A percentile compares a stretch with the other conserved stretches of the same genome.
Evolutionary conservation across 2,329 filamentous ascomycete species (phyloP).

Genomic region (Coleophoma eucalyptorum): DNA sequence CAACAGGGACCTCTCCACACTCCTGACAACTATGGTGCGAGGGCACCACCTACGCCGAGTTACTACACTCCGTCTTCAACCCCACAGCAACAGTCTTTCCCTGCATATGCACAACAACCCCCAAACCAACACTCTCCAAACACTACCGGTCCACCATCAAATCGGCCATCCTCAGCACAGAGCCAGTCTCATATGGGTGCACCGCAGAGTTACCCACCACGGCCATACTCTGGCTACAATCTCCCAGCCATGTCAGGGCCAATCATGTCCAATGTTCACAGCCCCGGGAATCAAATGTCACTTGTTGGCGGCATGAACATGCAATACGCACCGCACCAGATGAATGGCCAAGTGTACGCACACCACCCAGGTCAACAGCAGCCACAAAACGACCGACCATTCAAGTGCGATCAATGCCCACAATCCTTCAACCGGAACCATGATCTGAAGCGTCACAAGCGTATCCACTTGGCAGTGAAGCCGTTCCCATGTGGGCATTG

Average conservation of each 20-base stretch:
- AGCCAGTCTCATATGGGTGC: constrained; percentile 47
- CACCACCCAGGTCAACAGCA: constrained; percentile 44
- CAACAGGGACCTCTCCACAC: constrained; percentile 52
- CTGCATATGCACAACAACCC: constrained; percentile 45
- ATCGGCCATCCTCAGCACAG: constrained; percentile 30
- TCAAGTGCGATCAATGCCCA: constrained; percentile 89
- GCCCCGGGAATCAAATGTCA: constrained; percentile 67
- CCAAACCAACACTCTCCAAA: constrained; percentile 40
- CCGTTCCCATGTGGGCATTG: constrained; percentile 89
- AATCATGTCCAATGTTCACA: constrained; percentile 76
- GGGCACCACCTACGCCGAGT: constrained; percentile 53
- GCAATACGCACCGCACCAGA: constrained; percentile 50
- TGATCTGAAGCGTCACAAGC: constrained; percentile 91
- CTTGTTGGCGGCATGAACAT: constrained; percentile 51
- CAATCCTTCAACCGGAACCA: constrained; percentile 97
- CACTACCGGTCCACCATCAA: constrained; percentile 31
- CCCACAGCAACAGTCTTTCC: constrained; percentile 41
- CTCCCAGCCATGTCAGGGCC: constrained; percentile 61
- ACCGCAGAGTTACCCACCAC: constrained; percentile 45
- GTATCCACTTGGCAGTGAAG: constrained; percentile 93
- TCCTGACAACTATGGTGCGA: constrained; percentile 50
- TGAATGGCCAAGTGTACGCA: constrained; percentile 51
- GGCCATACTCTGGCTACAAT: constrained; percentile 47
- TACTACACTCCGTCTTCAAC: constrained; percentile 52
- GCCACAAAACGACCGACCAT: constrained; percentile 74